A percentile compares a stretch with the other conserved stretches of the same genome.
phyloP scores from a whole-genome alignment of 169 alveolate species.

The Besnoitia besnoiti region DNA sequence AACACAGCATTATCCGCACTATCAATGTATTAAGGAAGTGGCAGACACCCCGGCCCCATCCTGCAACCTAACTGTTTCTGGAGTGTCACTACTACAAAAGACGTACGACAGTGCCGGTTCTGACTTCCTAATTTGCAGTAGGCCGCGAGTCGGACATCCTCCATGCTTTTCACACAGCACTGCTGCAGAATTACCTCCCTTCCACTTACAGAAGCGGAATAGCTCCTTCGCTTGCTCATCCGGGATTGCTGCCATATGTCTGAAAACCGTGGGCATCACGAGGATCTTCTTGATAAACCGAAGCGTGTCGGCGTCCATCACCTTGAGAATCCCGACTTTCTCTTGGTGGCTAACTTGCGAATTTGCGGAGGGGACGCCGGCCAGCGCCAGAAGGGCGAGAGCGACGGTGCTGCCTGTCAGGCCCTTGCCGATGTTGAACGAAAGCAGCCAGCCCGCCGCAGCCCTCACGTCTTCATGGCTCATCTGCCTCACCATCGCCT shows the following conservation, averaged over 20 bases:
- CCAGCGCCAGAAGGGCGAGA: slow-evolving; percentile 5
- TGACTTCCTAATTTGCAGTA: too few species aligned
- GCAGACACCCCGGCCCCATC: background rate
- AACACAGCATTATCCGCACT: background rate
- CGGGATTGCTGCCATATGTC: background rate
- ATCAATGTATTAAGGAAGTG: background rate
- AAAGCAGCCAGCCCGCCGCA: background rate
- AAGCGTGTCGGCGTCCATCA: background rate
- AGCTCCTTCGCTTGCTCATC: background rate
- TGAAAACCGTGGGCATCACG: background rate
- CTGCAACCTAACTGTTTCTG: background rate
- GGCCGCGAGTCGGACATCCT: too few species aligned
- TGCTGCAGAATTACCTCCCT: too few species aligned
- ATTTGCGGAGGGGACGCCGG: background rate
- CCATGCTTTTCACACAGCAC: too few species aligned
- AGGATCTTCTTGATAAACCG: slow-evolving; percentile 1
- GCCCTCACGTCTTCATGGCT: slow-evolving; percentile 9
- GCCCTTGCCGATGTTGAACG: slow-evolving; percentile 31
- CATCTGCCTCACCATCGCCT: background rate
- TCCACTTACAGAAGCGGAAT: slow-evolving; percentile 10
- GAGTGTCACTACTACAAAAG: background rate
- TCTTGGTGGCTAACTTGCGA: background rate
- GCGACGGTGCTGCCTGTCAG: background rate
- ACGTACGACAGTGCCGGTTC: too few species aligned
- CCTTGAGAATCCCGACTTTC: slow-evolving; percentile 10